A percentile compares a stretch with the other conserved stretches of the same genome.
These are phyloP conservation scores for Candida xiaguanensis DNA, from an alignment of 805 yeast species.

Conservation along the genomic window DNA sequence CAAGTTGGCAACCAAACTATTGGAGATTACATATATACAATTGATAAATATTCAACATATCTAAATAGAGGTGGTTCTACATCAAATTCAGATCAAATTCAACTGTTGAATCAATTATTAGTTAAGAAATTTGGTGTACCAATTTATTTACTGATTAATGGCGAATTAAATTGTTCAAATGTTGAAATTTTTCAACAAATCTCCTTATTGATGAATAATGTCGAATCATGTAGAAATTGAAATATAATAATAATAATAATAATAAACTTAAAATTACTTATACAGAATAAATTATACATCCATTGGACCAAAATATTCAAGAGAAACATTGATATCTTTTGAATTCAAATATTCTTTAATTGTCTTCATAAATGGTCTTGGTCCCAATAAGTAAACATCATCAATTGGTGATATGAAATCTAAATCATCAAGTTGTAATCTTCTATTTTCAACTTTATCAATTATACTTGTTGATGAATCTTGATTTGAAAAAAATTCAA, in stretches of 20 bases:
- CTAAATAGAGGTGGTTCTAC: slow-evolving; percentile 12
- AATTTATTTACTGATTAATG: slow-evolving; percentile 24
- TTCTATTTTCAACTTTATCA: slow-evolving; percentile 12
- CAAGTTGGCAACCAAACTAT: slow-evolving; percentile 17
- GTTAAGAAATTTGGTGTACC: slow-evolving; percentile 23
- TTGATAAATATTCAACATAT: slow-evolving; percentile 20
- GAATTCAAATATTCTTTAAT: slow-evolving; percentile 19
- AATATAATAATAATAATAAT: not conserved
- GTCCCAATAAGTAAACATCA: slow-evolving; percentile 32
- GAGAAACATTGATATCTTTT: slow-evolving; percentile 17
- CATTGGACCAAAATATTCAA: slow-evolving; percentile 34
- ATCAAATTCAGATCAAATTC: slow-evolving; percentile 12
- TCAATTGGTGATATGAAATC: slow-evolving; percentile 14
- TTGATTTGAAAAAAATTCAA: slow-evolving; percentile 16
- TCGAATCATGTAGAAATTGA: not conserved
- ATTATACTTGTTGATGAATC: slow-evolving; percentile 3
- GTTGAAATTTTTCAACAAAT: slow-evolving; percentile 8
- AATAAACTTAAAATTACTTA: not conserved
- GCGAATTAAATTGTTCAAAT: slow-evolving; percentile 4
- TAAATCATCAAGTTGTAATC: slow-evolving; percentile 18
- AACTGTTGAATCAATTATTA: slow-evolving; percentile 21
- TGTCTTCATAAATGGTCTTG: slow-evolving; percentile 27
- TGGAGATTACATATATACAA: slow-evolving; percentile 31
- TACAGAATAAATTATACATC: slow-evolving; percentile 13
- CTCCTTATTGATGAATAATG: not conserved